Evolutionary conservation across 1,284 basidiomycete species (phyloP).

Genomic region (Laetiporus sulphureus): DNA sequence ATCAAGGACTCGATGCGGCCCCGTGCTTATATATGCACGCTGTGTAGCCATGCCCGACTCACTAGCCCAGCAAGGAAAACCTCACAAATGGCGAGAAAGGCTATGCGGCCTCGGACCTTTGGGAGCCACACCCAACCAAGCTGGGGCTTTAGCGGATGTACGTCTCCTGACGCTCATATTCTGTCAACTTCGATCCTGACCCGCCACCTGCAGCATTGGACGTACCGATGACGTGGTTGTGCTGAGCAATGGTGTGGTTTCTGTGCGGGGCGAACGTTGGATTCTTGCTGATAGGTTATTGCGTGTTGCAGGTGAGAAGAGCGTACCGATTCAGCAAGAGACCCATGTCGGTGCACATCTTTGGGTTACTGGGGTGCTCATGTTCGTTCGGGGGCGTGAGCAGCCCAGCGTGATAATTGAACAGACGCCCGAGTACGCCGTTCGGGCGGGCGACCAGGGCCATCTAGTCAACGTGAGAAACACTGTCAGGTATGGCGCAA

Average conservation of each 20-base stretch:
- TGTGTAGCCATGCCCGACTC: slow-evolving; percentile 13
- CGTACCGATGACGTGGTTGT: slow-evolving; percentile 19
- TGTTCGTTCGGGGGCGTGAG: slow-evolving; percentile 34
- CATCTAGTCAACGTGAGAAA: slow-evolving; percentile 23
- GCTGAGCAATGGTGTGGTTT: slow-evolving; percentile 11
- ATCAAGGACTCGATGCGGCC: slow-evolving; percentile 24
- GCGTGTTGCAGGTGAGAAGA: slow-evolving; percentile 18
- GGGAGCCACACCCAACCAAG: slow-evolving; percentile 34
- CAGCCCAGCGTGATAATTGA: slow-evolving; percentile 33
- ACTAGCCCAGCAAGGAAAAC: slow-evolving; percentile 21
- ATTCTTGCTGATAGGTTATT: no score
- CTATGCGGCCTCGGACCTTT: slow-evolving; percentile 31
- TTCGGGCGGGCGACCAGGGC: slow-evolving; percentile 19
- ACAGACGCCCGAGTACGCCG: slow-evolving; percentile 14
- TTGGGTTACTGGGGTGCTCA: slow-evolving; percentile 22
- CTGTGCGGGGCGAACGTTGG: not conserved
- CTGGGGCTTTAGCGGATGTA: slow-evolving; percentile 33
- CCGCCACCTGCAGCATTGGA: slow-evolving; percentile 16
- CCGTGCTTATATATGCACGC: slow-evolving; percentile 18
- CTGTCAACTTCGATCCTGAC: no score
- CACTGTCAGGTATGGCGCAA: slow-evolving; percentile 30
- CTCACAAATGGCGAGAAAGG: slow-evolving; percentile 14
- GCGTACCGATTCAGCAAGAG: slow-evolving; percentile 29
- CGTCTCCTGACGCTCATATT: not conserved
- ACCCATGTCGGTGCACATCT: slow-evolving; percentile 23